Evolutionary conservation across 495 filamentous ascomycete genomes (phyloP), one percentile per base, ranked within the genome.

Genomic region (Xylaria scruposa): DNA sequence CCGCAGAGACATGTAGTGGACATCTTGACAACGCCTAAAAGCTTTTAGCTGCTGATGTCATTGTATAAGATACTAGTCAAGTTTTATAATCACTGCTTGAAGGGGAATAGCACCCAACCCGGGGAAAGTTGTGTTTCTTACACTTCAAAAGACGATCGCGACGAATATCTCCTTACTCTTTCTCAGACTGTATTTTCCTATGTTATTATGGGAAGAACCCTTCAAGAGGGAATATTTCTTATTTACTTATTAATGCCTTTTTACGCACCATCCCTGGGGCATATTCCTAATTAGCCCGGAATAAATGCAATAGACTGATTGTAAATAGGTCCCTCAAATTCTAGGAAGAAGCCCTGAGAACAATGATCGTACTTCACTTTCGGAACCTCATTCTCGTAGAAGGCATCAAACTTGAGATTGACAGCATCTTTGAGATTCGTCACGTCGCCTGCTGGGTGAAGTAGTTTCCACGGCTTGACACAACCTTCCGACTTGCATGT

Each of bases 401-500:
- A 88, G 9, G 31, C 2, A 64, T 72, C 70, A 24, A 67, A 67
- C n/a, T 64, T 58, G 2, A 62, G 19, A 33, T 67, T 8, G n/a
- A 67, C 40, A 12, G 63, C 70, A 3, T 67, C 44, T 24, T 49
- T 59, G n/a, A 72, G 62, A 49, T 56, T 53, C 36, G 40, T 33
- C 60, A 68, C 70, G 10, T 49, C 53, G 1, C 79, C 80, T 4
- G 73, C 75, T 0, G 83, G 12, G 78, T 88, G 86, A 0, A 88
- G 78, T 3, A 82, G 75, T 42, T 78, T 69, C 87, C 86, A 89
- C 2, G 86, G 87, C 21, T 83, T 62, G 44, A 82, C 80, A 70
- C 87, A 89, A 0, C 81, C 81, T 9, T 47, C 46, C 0, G 80
- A 82, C 58, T 83, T 78, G 78, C 87, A 89, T 15, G 85, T 85